These are phyloP conservation scores for Pichia kudriavzevii DNA, from an alignment of 1,139 yeast species.

Conservation along the genomic window DNA sequence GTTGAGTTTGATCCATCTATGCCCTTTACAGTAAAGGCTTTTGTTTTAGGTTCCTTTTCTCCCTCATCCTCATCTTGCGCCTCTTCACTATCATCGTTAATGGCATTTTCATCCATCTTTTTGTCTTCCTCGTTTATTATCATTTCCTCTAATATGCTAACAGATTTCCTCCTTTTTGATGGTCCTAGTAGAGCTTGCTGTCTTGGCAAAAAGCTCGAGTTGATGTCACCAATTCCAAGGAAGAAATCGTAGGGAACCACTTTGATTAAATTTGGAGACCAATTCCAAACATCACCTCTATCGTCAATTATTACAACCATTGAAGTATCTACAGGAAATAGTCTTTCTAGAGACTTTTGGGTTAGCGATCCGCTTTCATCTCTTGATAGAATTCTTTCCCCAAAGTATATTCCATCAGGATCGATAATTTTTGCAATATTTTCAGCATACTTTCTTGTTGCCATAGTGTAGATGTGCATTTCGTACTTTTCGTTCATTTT, in stretches of 20 bases:
- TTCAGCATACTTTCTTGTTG: slow-evolving; percentile 90
- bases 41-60: neutral
- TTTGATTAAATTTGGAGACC: slow-evolving; percentile 86
- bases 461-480: slow-evolving; percentile 96
- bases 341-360: slow-evolving; percentile 77
- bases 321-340: slow-evolving; percentile 92
- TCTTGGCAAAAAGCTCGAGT: slow-evolving; percentile 83
- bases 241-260: slow-evolving; percentile 95
- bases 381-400: slow-evolving; percentile 83
- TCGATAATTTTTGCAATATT: slow-evolving; percentile 88
- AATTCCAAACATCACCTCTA: slow-evolving; percentile 98
- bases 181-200: slow-evolving; percentile 71
- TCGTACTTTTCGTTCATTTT: slow-evolving; percentile 63
- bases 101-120: slow-evolving; percentile 26
- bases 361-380: slow-evolving; percentile 93
- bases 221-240: slow-evolving; percentile 96
- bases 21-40: too few relatives aligned
- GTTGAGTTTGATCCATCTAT: slow-evolving; percentile 18
- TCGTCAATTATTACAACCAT: slow-evolving; percentile 97
- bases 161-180: slow-evolving; percentile 50
- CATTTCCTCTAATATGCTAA: slow-evolving; percentile 42
- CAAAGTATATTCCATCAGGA: slow-evolving; percentile 79
- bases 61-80: slow-evolving; percentile 11
- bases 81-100: slow-evolving; percentile 22
- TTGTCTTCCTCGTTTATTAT: slow-evolving; percentile 20